Percentiles rank a stretch among this genome's conserved stretches.
phyloP scores from a whole-genome alignment of 2,329 filamentous ascomycete species.

The Amauroascus niger region DNA sequence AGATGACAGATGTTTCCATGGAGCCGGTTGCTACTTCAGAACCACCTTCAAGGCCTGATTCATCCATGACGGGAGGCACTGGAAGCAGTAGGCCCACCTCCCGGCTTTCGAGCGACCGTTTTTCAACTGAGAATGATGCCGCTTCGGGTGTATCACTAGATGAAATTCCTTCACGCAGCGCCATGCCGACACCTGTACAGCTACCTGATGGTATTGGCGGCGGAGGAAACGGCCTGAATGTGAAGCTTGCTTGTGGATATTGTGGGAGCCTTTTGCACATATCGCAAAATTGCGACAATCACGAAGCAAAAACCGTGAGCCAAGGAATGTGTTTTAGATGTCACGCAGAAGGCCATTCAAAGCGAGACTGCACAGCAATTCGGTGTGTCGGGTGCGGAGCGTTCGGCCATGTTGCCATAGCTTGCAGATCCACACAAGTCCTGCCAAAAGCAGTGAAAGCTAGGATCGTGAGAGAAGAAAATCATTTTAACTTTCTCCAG shows the following conservation, averaged over 20 bases:
- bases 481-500: constrained; percentile 26
- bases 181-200: constrained; percentile 21
- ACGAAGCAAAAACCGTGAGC: constrained; percentile 31
- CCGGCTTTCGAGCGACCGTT: constrained; percentile 17
- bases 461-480: constrained; percentile 32
- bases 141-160: not conserved
- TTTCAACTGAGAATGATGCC: constrained; percentile 6
- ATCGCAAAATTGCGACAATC: constrained; percentile 39
- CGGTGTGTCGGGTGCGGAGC: constrained; percentile 39
- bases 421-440: constrained; percentile 28
- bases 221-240: constrained; percentile 36
- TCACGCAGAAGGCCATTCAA: constrained; percentile 31
- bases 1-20: constrained; percentile 33
- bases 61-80: constrained; percentile 16
- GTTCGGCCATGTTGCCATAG: constrained; percentile 32
- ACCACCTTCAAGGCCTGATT: constrained; percentile 18
- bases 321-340: constrained; percentile 38
- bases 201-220: constrained; percentile 35
- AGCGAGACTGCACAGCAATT: constrained; percentile 30
- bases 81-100: constrained; percentile 30
- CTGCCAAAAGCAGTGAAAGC: constrained; percentile 32
- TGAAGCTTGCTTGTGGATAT: constrained; percentile 34
- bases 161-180: constrained; percentile 14
- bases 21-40: constrained; percentile 17
- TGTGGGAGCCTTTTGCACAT: constrained; percentile 40